phyloP scores from a whole-genome alignment of 768 basidiomycete species.

The Phylloporus sp. region DNA sequence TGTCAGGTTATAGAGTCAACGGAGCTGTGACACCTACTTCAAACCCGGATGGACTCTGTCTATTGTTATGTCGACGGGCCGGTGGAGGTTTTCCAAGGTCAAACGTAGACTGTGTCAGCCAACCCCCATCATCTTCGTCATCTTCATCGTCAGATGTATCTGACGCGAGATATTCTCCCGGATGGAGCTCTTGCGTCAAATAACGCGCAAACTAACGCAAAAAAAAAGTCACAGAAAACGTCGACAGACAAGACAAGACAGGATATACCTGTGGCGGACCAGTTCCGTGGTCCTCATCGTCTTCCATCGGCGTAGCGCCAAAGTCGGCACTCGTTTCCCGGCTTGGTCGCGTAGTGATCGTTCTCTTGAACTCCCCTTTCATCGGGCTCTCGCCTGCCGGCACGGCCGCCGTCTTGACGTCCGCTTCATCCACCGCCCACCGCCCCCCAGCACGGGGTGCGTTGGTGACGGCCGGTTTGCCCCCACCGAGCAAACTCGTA shows the following conservation, averaged over 20 bases:
- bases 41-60: constrained; percentile 48
- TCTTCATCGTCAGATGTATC: constrained; percentile 50
- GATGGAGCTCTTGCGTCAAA: constrained; percentile 68
- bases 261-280: constrained; percentile 43
- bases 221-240: neutral
- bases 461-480: constrained; percentile 60
- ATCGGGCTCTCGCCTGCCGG: constrained; percentile 17
- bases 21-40: constrained; percentile 43
- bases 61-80: constrained; percentile 43
- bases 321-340: constrained; percentile 63
- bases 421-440: constrained; percentile 75
- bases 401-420: constrained; percentile 29
- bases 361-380: constrained; percentile 59
- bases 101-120: constrained; percentile 78
- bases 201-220: constrained; percentile 70
- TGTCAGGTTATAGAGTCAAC: neutral
- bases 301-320: constrained; percentile 48
- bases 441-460: constrained; percentile 32
- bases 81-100: constrained; percentile 49
- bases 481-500: constrained; percentile 76
- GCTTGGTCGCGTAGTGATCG: constrained; percentile 38
- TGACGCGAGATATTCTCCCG: constrained; percentile 52
- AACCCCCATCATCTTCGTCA: constrained; percentile 73
- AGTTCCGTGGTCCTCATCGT: constrained; percentile 43
- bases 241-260: neutral